phyloP scores from a whole-genome alignment of 441 rosid species.

The Croton laevigatus region DNA sequence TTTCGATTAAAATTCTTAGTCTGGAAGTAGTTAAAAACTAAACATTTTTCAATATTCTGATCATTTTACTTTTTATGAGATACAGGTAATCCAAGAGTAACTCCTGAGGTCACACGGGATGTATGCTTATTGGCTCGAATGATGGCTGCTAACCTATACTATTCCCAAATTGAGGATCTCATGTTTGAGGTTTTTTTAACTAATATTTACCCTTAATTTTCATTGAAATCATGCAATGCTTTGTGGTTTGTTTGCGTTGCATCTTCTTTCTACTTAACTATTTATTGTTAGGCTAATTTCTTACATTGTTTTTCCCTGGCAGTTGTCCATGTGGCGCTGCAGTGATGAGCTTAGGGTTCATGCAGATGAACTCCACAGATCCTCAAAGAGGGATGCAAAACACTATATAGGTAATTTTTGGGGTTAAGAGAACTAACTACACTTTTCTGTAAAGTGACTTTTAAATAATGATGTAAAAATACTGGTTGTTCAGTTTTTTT shows the following conservation, averaged over 20 bases:
- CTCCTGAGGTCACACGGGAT: conserved; percentile 83
- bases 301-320: conserved; percentile 22
- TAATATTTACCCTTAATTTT: not conserved
- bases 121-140: conserved; percentile 78
- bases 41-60: not conserved
- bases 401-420: conserved; percentile 71
- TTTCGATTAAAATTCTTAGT: not conserved
- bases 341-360: conserved; percentile 70
- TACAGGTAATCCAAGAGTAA: conserved; percentile 76
- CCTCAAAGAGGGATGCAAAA: conserved; percentile 78
- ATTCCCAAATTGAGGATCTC: conserved; percentile 70
- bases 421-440: not conserved
- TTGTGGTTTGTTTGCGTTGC: not conserved
- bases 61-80: not conserved
- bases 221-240: not conserved
- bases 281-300: conserved; percentile 12
- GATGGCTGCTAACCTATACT: conserved; percentile 83
- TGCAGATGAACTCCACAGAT: conserved; percentile 65
- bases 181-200: conserved; percentile 62
- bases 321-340: conserved; percentile 99
- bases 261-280: not conserved
- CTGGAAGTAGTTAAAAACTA: not conserved
- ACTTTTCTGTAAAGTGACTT: not conserved
- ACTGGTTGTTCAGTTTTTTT: not conserved
- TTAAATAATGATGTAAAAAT: not conserved